Evolutionary conservation across 202 grass and related monocot genomes (phyloP).

Genomic region (Saccharum hybrid): DNA sequence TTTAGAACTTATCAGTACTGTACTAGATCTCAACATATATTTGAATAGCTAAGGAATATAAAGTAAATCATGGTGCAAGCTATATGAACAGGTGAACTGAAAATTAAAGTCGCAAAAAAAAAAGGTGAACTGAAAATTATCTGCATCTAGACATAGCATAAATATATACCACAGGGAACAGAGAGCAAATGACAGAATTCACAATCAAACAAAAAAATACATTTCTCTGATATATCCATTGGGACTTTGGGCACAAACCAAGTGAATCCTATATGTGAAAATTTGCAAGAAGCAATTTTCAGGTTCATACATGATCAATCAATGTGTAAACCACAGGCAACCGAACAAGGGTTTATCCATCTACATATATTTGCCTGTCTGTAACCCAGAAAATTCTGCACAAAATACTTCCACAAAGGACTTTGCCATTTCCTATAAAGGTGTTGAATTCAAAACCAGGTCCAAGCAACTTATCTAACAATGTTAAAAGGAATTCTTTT

Average conservation of each 20-base stretch:
- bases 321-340: not conserved
- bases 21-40: not conserved
- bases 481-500: not conserved
- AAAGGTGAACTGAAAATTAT: not conserved
- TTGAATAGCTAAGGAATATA: constrained; percentile 1
- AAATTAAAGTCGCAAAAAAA: not conserved
- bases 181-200: constrained; percentile 8
- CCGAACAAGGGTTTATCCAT: not conserved
- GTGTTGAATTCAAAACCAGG: not conserved
- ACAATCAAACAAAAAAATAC: not conserved
- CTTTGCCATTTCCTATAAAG: not conserved
- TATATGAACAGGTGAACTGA: constrained; percentile 16
- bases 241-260: not conserved
- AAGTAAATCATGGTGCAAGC: not conserved
- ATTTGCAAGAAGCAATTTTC: not conserved
- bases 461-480: constrained; percentile 12
- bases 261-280: not conserved
- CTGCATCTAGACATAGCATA: not conserved
- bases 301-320: not conserved
- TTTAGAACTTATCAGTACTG: constrained; percentile 14
- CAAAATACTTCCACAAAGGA: not conserved
- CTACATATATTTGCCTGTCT: not conserved
- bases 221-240: not conserved
- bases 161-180: not conserved
- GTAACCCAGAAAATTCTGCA: not conserved